phyloP scores from a whole-genome alignment of 495 filamentous ascomycete species.

The Xylaria palmicola region DNA sequence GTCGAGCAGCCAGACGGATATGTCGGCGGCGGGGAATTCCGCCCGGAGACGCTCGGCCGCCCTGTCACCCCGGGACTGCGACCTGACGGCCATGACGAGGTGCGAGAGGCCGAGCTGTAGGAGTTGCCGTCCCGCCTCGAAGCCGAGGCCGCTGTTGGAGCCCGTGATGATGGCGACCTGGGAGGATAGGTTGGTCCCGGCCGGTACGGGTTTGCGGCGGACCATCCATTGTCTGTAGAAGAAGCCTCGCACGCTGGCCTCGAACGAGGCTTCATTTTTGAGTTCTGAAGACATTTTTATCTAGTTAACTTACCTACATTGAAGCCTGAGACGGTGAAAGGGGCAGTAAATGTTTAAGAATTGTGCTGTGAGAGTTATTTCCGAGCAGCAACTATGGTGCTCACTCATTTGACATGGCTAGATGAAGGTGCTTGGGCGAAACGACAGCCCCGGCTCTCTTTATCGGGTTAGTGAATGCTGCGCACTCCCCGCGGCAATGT shows the following conservation, averaged over 20 bases:
- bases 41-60: conserved; percentile 39
- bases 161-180: conserved; percentile 55
- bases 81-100: conserved; percentile 56
- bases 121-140: conserved; percentile 50
- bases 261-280: conserved; percentile 17
- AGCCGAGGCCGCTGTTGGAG: conserved; percentile 55
- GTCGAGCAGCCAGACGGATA: conserved; percentile 53
- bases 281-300: conserved; percentile 24
- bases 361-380: background rate
- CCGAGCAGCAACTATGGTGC: too few species aligned
- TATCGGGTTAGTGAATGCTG: too few species aligned
- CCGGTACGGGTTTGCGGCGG: conserved; percentile 20
- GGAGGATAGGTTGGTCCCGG: conserved; percentile 27
- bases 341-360: too few species aligned
- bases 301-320: too few species aligned
- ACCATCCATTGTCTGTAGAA: conserved; percentile 27
- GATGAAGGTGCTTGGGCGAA: too few species aligned
- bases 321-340: too few species aligned
- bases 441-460: too few species aligned
- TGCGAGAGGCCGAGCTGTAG: conserved; percentile 42
- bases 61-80: conserved; percentile 41
- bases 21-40: conserved; percentile 31
- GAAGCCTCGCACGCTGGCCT: conserved; percentile 18
- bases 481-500: too few species aligned
- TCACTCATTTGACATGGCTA: too few species aligned